Conservation (phyloP, 2,329 filamentous ascomycete genomes). For the Hypoxylon rubiginosum region DNA sequence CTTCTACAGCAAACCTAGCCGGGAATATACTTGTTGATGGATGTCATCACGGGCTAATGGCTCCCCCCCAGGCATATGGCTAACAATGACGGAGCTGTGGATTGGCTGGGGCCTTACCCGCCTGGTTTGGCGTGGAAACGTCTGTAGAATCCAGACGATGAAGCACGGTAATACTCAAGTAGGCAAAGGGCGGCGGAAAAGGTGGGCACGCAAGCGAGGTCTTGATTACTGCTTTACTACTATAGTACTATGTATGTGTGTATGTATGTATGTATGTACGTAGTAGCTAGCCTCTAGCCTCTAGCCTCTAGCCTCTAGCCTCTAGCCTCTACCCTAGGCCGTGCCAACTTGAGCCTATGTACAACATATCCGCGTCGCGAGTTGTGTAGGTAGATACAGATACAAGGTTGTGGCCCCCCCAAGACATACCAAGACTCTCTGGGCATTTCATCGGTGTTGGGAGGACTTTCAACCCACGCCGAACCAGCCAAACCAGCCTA, state of each 20-base stretch:
- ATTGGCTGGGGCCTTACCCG: conserved; percentile 43
- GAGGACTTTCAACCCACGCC: conserved; percentile 42
- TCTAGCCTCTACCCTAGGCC: too few relatives aligned
- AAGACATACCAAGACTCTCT: conserved; percentile 43
- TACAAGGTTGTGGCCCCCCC: conserved; percentile 28
- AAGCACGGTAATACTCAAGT: conserved; percentile 45
- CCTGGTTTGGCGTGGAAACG: conserved; percentile 38
- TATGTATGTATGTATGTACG: too few relatives aligned
- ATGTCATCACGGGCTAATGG: conserved; percentile 46
- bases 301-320: too few relatives aligned
- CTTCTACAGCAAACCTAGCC: conserved; percentile 44
- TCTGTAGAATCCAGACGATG: conserved; percentile 40
- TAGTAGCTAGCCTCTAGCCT: neutral
- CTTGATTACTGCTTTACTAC: conserved; percentile 35
- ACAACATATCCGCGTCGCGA: conserved; percentile 39
- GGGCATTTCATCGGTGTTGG: conserved; percentile 43
- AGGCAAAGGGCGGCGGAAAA: conserved; percentile 40
- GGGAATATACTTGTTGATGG: conserved; percentile 44
- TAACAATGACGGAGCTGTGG: conserved; percentile 44
- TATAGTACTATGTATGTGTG: too few relatives aligned
- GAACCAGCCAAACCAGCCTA: conserved; percentile 15
- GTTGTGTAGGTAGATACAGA: conserved; percentile 22
- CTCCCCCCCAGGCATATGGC: conserved; percentile 36
- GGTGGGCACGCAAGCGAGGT: conserved; percentile 41
- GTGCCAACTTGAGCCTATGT: conserved; percentile 4